phyloP scores from a whole-genome alignment of 352 stramenopile species.

The Blastocystis sp. region DNA sequence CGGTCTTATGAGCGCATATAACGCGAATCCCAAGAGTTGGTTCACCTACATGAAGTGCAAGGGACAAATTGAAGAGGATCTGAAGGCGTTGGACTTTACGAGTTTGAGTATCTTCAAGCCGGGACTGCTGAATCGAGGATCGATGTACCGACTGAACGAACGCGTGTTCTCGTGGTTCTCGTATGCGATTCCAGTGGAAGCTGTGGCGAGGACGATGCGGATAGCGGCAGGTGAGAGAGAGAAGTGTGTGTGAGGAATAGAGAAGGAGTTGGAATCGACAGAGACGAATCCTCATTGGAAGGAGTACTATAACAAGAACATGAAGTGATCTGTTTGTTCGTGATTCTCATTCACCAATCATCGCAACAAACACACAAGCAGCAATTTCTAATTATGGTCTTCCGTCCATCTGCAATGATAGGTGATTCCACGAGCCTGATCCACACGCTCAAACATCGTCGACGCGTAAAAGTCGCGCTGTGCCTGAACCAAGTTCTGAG shows the following conservation, averaged over 20 bases:
- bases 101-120: background rate
- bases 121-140: background rate
- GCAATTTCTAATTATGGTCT: conserved; percentile 34
- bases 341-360: too few species aligned
- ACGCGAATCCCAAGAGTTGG: background rate
- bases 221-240: background rate
- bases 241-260: background rate
- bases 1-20: background rate
- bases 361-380: background rate
- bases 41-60: background rate
- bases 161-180: background rate
- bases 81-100: background rate
- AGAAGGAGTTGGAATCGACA: background rate
- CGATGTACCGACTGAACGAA: background rate
- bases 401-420: conserved; percentile 32
- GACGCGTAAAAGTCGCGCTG: background rate
- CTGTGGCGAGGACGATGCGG: background rate
- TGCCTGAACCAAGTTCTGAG: conserved; percentile 81
- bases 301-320: too few species aligned
- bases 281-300: background rate
- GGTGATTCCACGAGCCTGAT: conserved; percentile 1
- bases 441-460: background rate
- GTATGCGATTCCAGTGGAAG: background rate
- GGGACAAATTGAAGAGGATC: background rate
- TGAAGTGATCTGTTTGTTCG: too few species aligned